Evolutionary conservation across 495 filamentous ascomycete species (phyloP).

Genomic region (Xylaria flabelliformis): DNA sequence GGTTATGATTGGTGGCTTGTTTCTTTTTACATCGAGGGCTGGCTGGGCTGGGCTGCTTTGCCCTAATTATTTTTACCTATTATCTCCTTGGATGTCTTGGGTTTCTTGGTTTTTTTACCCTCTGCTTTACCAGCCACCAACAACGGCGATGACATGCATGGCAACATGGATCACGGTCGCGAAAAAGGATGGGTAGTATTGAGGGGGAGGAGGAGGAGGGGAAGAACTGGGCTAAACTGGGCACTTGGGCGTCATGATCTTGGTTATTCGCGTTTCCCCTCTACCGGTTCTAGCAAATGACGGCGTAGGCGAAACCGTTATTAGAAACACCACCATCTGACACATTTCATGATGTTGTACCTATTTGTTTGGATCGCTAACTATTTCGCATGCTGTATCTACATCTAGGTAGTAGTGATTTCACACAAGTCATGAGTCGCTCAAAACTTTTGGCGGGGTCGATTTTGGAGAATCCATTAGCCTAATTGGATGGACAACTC

Average conservation of each 20-base stretch:
- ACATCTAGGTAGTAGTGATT: not conserved
- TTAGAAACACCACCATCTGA: not conserved
- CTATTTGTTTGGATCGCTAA: not conserved
- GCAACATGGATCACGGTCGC: not conserved
- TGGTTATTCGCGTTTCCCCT: not conserved
- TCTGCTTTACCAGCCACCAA: constrained; percentile 11
- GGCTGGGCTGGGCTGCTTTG: not conserved
- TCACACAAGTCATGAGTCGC: not conserved
- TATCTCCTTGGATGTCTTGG: not conserved
- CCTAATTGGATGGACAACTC: constrained; percentile 1
- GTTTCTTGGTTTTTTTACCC: not conserved
- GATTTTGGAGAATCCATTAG: constrained; percentile 1
- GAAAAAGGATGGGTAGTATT: constrained; percentile 5
- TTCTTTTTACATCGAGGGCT: not conserved
- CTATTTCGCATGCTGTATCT: not conserved
- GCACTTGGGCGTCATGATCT: constrained; percentile 1
- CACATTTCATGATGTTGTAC: not conserved
- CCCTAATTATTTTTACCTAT: not conserved
- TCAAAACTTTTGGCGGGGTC: not conserved
- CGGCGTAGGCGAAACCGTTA: not conserved
- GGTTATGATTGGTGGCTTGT: constrained; percentile 16
- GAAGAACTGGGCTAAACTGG: not conserved
- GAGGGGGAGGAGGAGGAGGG: not conserved
- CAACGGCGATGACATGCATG: constrained; percentile 22
- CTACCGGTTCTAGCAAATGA: constrained; percentile 2